Evolutionary conservation across 805 yeast species (phyloP).

Genomic region (Cyberlindnera sargentensis): DNA sequence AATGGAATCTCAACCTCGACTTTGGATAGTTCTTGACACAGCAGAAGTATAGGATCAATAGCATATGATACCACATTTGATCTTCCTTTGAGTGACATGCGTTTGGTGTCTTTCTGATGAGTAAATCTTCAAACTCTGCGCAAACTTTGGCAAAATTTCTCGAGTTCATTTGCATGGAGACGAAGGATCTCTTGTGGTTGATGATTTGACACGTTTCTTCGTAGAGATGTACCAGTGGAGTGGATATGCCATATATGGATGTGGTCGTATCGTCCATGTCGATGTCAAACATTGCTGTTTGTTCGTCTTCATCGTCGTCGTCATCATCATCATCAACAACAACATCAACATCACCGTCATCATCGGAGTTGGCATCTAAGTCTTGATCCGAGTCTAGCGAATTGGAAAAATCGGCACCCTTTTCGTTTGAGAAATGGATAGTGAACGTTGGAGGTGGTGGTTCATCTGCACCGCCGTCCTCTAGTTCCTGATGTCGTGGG

Average conservation of each 20-base stretch:
- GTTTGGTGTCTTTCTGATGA: conserved; percentile 22
- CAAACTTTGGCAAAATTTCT: conserved; percentile 42
- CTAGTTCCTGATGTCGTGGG: conserved; percentile 15
- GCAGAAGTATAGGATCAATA: conserved; percentile 16
- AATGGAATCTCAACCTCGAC: conserved; percentile 9
- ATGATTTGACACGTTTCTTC: conserved; percentile 34
- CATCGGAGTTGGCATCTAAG: not conserved
- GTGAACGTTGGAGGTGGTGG: conserved; percentile 21
- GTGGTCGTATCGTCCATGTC: not conserved
- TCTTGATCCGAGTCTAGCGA: not conserved
- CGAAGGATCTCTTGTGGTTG: conserved; percentile 38
- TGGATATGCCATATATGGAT: conserved; percentile 15
- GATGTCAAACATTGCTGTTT: not conserved
- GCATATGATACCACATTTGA: conserved; percentile 11
- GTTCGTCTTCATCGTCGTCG: not conserved
- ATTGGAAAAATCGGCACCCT: not conserved
- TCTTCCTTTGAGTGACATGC: conserved; percentile 4
- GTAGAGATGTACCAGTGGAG: conserved; percentile 28
- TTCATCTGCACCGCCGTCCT: conserved; percentile 12
- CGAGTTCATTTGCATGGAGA: conserved; percentile 28
- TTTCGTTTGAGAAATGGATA: conserved; percentile 13
- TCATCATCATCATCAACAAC: not conserved
- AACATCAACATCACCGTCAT: not conserved
- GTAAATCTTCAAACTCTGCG: conserved; percentile 37
- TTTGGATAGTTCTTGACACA: conserved; percentile 19